Evolutionary conservation across 495 filamentous ascomycete genomes (phyloP), one percentile per base, ranked within the genome.

Genomic region (Amphirosellinia nigrospora): DNA sequence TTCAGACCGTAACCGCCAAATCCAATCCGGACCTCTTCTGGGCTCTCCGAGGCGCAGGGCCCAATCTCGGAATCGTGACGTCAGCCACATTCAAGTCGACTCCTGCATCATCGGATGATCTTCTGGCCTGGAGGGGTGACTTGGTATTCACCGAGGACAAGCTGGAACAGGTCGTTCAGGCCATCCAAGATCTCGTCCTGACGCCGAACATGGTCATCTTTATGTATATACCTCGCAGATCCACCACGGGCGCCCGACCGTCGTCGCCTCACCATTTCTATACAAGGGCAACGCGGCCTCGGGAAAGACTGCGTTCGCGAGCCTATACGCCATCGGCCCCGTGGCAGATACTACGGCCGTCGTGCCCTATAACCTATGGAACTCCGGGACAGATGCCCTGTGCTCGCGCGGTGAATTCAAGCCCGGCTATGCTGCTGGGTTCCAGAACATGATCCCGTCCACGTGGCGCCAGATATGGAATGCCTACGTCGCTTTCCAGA

Each of bases 11-110:
- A 0, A 66, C 46, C 3, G 50, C 36, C 16, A 32, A 81, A 26
- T 48, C 36, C 1, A n/a, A 68, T 23, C 41, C 78, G 0, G 84
- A 86, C 26, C 78, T 86, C 0, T 85, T 75, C 53, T 80, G 77
- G 75, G 77, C 70, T 21, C 55, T 81, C 5, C 67, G 71, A 32
- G 78, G 79, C 30, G 83, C 83, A 15, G 84, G 83, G 16, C 70
- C 72, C n/a, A 80, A 79, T 34, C 82, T 84, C 61, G 84, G 84
- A 23, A 73, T 84, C 41, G 81, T 85, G 0, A 79, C 77, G 23
- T 52, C 53, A 2, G 53, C 50, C 4, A 61, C 39, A 4, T 1
- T 48, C 41, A 61, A 68, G 16, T 30, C 41, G 6, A 26, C 23
- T 11, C 55, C 66, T 26, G 32, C 38, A 36, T 19, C 52, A 13